Base-by-base conservation (phyloP, 495 filamentous ascomycete genomes). In the Neurospora sp. region DNA sequence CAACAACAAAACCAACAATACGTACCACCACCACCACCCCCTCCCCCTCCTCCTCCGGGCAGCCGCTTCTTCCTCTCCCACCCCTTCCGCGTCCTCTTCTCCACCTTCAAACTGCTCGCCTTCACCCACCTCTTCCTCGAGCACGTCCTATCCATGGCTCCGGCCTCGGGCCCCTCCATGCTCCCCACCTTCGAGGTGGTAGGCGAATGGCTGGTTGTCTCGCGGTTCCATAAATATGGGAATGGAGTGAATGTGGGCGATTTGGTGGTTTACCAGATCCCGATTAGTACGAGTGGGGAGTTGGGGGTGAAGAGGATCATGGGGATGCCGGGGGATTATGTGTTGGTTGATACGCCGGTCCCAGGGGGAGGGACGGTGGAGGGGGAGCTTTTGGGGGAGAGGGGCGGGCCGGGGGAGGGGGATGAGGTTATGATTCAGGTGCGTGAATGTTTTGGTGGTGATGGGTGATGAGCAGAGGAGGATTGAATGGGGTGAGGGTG, bases 291-390 rank as follows among this genome's bases (percentile, higher is more conserved):
- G n/a, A 65, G 53, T 2, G 53, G 53, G 53, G 84, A 86, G 37
- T 80, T 88, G 69, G 92, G 85, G 16, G 83, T 91, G 11, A 99
- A 99, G 85, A 84, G 96, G 72, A 90, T 98, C 27, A 75, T 98
- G 38, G 96, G 94, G 3, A 82, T 98, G 87, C 89, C 89, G 14
- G 96, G 96, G 16, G 96, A 99, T 82, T 97, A 96, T 82, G 94
- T 98, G 40, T 82, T 92, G 73, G 83, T 87, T 73, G 89, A 93
- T 81, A 86, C 88, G 41, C 88, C 89, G 78, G 86, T 74, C 76
- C 75, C 73, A 4, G 80, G 78, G 2, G 71, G 27, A 5, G 71
- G 46, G 12, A 65, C 53, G 7, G 53, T 65, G 53, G 53, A 65
- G 27, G 53, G 27, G 12, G 53, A 65, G 12, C 12, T 61, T 0